Percentiles rank a stretch among this genome's conserved stretches.
Conservation (phyloP, 2,329 filamentous ascomycete species). For the Ophiostoma pallidulum region DNA sequence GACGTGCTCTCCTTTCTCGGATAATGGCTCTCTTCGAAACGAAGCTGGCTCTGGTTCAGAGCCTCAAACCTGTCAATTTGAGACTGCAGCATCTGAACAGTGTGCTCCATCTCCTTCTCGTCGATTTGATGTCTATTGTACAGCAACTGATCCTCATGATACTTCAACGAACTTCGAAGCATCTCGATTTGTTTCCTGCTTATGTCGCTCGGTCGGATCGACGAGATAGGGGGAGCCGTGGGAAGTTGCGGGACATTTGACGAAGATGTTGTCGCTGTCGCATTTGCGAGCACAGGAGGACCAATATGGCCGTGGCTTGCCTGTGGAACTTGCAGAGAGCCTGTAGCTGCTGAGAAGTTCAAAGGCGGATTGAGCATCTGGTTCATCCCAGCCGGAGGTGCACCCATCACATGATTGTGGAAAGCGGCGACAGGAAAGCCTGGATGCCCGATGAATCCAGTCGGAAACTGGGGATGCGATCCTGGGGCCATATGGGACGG, state of each 20-base stretch:
- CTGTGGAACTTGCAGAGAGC: neutral
- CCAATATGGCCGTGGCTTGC: neutral
- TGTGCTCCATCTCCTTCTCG: conserved; percentile 39
- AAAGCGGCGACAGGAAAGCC: conserved; percentile 19
- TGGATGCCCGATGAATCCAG: conserved; percentile 14
- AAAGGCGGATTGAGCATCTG: conserved; percentile 13
- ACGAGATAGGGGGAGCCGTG: conserved; percentile 40
- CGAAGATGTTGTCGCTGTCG: neutral
- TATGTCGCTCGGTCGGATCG: conserved; percentile 51
- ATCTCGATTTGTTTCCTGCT: conserved; percentile 47
- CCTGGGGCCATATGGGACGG: conserved; percentile 5
- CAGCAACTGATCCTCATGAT: conserved; percentile 47
- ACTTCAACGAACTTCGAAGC: conserved; percentile 44
- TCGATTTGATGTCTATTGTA: conserved; percentile 57
- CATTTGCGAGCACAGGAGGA: neutral
- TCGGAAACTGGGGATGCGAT: conserved; percentile 10
- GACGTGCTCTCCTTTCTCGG: conserved; percentile 22
- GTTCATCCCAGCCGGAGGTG: conserved; percentile 17
- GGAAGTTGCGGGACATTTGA: conserved; percentile 19
- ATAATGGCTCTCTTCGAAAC: conserved; percentile 36
- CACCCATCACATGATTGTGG: conserved; percentile 19
- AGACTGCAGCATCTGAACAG: conserved; percentile 32
- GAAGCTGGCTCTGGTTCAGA: conserved; percentile 34
- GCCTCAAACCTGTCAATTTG: conserved; percentile 36
- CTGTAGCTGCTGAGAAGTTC: conserved; percentile 3